phyloP scores from a whole-genome alignment of 2,329 filamentous ascomycete species.

The Colletotrichum trifolii region DNA sequence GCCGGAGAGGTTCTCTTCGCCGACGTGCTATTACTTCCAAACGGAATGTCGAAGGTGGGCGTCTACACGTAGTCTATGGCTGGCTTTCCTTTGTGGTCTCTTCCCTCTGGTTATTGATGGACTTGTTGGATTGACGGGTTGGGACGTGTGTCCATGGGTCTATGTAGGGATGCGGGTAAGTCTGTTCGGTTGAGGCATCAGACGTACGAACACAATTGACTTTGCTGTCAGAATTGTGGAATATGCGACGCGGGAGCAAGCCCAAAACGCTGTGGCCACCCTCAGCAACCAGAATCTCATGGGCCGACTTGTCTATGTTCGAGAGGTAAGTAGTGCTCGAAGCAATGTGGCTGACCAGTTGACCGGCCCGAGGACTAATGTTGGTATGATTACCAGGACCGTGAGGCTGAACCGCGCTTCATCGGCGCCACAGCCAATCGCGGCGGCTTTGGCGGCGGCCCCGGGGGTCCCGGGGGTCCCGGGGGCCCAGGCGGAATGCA shows the following conservation, averaged over 20 bases:
- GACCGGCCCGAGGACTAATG: constrained; percentile 31
- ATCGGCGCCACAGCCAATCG: constrained; percentile 76
- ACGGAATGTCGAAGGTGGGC: constrained; percentile 99
- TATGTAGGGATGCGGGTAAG: constrained; percentile 99
- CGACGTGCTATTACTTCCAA: constrained; percentile 98
- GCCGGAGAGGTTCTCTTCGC: constrained; percentile 99
- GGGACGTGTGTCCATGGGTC: constrained; percentile 86
- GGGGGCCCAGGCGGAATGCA: constrained; percentile 63
- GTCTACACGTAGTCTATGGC: constrained; percentile 87
- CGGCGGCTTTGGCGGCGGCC: constrained; percentile 68
- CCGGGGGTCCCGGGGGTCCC: constrained; percentile 43
- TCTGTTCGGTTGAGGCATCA: constrained; percentile 40
- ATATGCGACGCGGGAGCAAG: constrained; percentile 99
- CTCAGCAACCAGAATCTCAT: constrained; percentile 99
- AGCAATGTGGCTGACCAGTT: constrained; percentile 1
- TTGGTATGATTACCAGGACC: constrained; percentile 72
- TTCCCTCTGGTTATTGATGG: constrained; percentile 76
- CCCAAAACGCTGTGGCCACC: constrained; percentile 94
- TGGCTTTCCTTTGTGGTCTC: constrained; percentile 79
- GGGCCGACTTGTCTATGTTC: constrained; percentile 97
- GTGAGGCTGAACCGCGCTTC: constrained; percentile 97
- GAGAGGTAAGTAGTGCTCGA: constrained; percentile 75
- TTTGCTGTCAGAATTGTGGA: constrained; percentile 87
- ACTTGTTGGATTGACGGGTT: constrained; percentile 99
- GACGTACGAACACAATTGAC: constrained; percentile 44